These are phyloP conservation scores for Syzygium oleosum DNA, from an alignment of 345 rosid species.

Conservation along the genomic window DNA sequence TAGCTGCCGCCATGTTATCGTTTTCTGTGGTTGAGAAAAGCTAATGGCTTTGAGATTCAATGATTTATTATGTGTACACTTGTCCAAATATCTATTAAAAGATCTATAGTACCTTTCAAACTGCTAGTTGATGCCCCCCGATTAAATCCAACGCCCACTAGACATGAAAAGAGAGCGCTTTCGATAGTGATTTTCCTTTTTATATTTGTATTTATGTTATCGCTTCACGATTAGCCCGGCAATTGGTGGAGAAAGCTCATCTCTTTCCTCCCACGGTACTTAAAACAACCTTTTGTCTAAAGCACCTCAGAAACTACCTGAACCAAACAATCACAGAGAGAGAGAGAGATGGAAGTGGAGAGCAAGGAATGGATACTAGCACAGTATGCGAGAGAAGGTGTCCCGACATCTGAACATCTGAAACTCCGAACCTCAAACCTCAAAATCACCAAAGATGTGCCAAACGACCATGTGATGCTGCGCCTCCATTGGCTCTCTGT, in stretches of 20 bases:
- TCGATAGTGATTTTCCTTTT: not conserved
- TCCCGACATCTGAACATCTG: conserved; percentile 33
- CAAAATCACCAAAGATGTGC: conserved; percentile 10
- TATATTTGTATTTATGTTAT: not conserved
- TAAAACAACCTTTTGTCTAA: not conserved
- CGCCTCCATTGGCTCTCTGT: conserved; percentile 22
- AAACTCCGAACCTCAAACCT: conserved; percentile 15
- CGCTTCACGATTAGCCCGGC: not conserved
- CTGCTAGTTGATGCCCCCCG: not conserved
- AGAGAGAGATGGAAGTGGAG: not conserved
- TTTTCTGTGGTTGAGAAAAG: not conserved
- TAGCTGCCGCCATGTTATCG: not conserved
- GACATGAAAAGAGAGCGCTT: not conserved
- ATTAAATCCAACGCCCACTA: not conserved
- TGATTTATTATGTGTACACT: not conserved
- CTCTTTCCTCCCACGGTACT: not conserved
- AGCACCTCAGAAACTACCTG: not conserved
- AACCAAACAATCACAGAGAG: not conserved
- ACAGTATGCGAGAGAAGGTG: conserved; percentile 17
- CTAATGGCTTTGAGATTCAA: not conserved
- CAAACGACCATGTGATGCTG: conserved; percentile 13
- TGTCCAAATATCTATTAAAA: not conserved
- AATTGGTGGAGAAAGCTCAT: not conserved
- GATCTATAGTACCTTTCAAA: not conserved
- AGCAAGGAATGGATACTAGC: conserved; percentile 32